A percentile compares a stretch with the other conserved stretches of the same genome.
phyloP scores from a whole-genome alignment of 2,329 filamentous ascomycete genomes.

The Xylariaceae sp. region DNA sequence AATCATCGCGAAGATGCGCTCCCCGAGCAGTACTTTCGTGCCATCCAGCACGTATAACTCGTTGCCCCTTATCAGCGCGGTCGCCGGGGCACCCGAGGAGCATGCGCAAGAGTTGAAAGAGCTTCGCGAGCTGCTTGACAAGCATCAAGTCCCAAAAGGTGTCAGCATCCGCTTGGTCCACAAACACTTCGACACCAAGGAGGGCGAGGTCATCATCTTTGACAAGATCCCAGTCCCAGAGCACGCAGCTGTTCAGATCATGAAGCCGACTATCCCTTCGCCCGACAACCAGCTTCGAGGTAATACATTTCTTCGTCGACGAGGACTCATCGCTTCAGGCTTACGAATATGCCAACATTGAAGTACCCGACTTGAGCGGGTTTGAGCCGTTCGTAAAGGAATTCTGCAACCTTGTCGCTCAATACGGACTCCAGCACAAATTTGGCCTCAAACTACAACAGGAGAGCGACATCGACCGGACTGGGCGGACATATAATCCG shows the following conservation, averaged over 20 bases:
- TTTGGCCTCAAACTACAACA: no score
- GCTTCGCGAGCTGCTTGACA: not conserved
- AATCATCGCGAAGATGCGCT: no score
- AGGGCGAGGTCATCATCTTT: constrained; percentile 5
- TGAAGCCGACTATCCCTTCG: constrained; percentile 2
- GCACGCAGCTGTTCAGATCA: constrained; percentile 1
- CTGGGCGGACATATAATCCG: no score
- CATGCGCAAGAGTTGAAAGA: not conserved
- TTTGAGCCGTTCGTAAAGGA: constrained; percentile 4
- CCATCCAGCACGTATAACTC: not conserved
- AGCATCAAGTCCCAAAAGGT: not conserved
- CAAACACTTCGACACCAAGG: not conserved
- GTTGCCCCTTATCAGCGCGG: not conserved
- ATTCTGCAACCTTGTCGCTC: constrained; percentile 3
- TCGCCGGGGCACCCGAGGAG: not conserved
- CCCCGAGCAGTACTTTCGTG: not conserved
- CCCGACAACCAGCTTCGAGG: constrained; percentile 4
- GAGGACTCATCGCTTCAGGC: constrained; percentile 1
- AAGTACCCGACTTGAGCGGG: constrained; percentile 1
- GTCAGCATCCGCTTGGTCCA: not conserved
- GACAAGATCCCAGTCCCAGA: constrained; percentile 2
- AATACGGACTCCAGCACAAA: no score
- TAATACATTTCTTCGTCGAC: constrained; percentile 5
- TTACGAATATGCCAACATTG: constrained; percentile 3
- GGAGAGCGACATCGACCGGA: no score